Evolutionary conservation across 2,329 filamentous ascomycete species (phyloP), one percentile per base, ranked within the genome.

Genomic region (Trichoderma atrobrunneum): DNA sequence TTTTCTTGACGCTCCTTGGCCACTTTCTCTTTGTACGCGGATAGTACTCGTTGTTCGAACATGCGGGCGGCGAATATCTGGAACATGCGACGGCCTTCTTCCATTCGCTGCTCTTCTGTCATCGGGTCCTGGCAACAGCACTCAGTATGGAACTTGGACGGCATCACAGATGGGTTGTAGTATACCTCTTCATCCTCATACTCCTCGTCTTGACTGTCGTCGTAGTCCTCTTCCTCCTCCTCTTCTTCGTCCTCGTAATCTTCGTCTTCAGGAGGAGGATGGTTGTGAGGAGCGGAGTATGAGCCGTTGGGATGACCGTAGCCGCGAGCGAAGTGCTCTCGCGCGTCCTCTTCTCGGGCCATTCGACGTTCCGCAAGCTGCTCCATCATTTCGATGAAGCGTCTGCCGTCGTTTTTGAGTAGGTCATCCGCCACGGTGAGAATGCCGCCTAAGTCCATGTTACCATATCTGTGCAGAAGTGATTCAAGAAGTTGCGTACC

Each of bases 301-400:
- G 86, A 85, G 82, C 87, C 90, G 82, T 92, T 91, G 73, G 89
- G 81, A 78, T 89, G 87, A 75, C 82, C 82, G 73, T 87, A 88
- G 79, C 87, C 86, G 74, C 88, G 87, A 71, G 91, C 86, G 79
- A 90, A 86, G 76, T 88, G 86, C 76, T 89, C 86, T 74, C 81
- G 77, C 51, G 93, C 93, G 80, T 98, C 94, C 83, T 96, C 95
- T 85, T 98, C 95, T 77, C 96, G 92, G 79, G 95, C 93, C 95
- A 99, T 98, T 78, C 96, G 90, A 78, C 95, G 93, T 84, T 99
- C 96, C 48, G 96, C 96, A 78, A 99, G 88, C 84, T 98, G 95
- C 82, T 99, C 96, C 96, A 99, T 99, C 96, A 99, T 99, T 82
- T 99, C 96, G 83, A 99, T 99, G 85, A 99, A 99, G 80, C 97